phyloP scores from a whole-genome alignment of 306 rosid species.

The Rubus idaeus region DNA sequence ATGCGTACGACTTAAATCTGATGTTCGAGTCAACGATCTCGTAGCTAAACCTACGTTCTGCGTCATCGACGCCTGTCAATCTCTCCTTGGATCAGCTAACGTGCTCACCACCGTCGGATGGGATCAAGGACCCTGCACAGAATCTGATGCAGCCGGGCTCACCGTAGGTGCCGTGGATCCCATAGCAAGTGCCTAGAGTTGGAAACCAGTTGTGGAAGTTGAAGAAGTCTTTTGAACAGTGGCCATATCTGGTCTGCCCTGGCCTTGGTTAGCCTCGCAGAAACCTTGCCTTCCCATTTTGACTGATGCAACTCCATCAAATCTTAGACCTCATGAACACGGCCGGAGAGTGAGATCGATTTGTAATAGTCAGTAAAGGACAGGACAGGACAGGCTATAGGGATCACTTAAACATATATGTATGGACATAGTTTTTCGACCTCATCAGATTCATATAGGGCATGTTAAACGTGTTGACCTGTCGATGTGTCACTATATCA shows the following conservation, averaged over 20 bases:
- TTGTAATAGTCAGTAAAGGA: too few relatives aligned
- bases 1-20: slow-evolving; percentile 45
- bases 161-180: slow-evolving; percentile 49
- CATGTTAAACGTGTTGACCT: too few relatives aligned
- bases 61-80: slow-evolving; percentile 22
- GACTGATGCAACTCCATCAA: neutral
- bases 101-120: slow-evolving; percentile 22
- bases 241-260: slow-evolving; percentile 30
- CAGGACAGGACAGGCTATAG: too few relatives aligned
- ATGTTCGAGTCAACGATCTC: slow-evolving; percentile 54
- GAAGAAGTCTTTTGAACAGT: slow-evolving; percentile 52
- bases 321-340: too few relatives aligned
- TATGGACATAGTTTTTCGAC: too few relatives aligned
- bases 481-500: too few relatives aligned
- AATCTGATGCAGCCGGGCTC: slow-evolving; percentile 54
- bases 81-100: slow-evolving; percentile 55
- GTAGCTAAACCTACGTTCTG: slow-evolving; percentile 23
- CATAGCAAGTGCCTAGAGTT: slow-evolving; percentile 39
- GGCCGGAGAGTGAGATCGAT: too few relatives aligned
- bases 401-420: too few relatives aligned
- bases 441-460: too few relatives aligned
- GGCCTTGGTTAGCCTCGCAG: neutral
- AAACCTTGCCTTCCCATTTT: neutral
- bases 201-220: slow-evolving; percentile 52
- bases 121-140: slow-evolving; percentile 49